Evolutionary conservation across 345 rosid species (phyloP), one percentile per base, ranked within the genome.

Genomic region (Firmiana major): DNA sequence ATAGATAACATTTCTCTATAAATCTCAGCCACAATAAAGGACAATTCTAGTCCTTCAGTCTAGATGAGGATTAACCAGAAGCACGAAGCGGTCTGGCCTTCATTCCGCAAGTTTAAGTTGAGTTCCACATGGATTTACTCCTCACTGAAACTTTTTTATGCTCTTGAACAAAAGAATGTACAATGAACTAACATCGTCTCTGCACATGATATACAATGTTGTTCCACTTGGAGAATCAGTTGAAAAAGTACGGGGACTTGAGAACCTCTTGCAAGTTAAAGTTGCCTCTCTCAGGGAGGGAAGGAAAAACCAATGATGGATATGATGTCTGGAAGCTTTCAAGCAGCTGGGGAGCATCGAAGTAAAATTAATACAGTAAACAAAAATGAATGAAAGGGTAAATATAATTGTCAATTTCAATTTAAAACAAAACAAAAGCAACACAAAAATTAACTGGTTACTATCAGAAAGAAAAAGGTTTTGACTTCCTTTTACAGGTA

Each of bases 161-260:
- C 28, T 34, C 73, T 34, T 7, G 69, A 77, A 62, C 26, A 19
- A 75, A 63, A 83, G 26, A 28, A 46, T 71, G 22, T 45, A 60
- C 31, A 62, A 57, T 55, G 43, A 62, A 26, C 43, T 49, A 26
- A 24, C 43, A 45, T n/a, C 4, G 73, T 58, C 62, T 80, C 75
- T 28, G 68, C 42, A 19, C 48, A 26, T 21, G 12, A 68, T 73
- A 69, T 43, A 57, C 16, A 49, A 53, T 58, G 19, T 46, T 63
- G 73, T 22, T 51, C 26, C 22, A 51, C 74, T 17, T 5, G 4
- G 16, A 49, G 82, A 74, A 79, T 92, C 88, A 96, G 88, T 96
- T 93, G 87, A 96, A 96, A 73, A 96, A 96, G 82, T 96, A 96
- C 2, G 89, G 94, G 73, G 98, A 96, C 64, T 84, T 74, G 43